Conservation (phyloP, 495 filamentous ascomycete species). For the Aspergillus ostianus region DNA sequence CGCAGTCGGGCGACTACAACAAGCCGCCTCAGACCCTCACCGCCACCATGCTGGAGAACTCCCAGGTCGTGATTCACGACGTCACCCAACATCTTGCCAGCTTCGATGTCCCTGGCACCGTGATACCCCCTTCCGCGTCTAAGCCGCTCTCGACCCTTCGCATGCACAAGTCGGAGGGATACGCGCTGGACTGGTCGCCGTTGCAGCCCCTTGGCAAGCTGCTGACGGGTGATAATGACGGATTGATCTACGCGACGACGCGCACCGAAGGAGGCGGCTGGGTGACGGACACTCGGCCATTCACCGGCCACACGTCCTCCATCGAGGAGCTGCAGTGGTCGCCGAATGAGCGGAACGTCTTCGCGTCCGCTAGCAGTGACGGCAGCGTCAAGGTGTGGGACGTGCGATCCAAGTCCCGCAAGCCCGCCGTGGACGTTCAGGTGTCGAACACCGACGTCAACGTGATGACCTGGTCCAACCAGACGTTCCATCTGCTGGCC, state of each 20-base stretch:
- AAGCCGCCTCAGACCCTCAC: constrained; percentile 75
- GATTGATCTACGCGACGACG: constrained; percentile 82
- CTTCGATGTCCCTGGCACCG: constrained; percentile 83
- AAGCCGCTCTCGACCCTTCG: constrained; percentile 83
- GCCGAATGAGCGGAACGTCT: constrained; percentile 85
- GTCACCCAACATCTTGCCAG: constrained; percentile 80
- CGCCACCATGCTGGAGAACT: constrained; percentile 86
- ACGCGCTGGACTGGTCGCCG: constrained; percentile 92
- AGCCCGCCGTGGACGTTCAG: constrained; percentile 79
- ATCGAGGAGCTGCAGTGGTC: constrained; percentile 98
- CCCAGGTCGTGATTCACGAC: constrained; percentile 88
- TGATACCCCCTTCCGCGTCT: constrained; percentile 74
- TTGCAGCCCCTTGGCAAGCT: constrained; percentile 75
- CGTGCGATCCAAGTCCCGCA: constrained; percentile 80
- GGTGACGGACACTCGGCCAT: constrained; percentile 76
- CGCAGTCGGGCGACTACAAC: constrained; percentile 58
- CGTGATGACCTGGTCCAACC: constrained; percentile 88
- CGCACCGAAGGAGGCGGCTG: constrained; percentile 83
- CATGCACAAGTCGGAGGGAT: constrained; percentile 91
- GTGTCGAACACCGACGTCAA: constrained; percentile 87
- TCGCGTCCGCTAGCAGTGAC: constrained; percentile 88
- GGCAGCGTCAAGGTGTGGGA: constrained; percentile 96
- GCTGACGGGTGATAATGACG: constrained; percentile 86
- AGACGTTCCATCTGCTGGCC: constrained; percentile 83
- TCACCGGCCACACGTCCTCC: constrained; percentile 76